Base-by-base conservation (phyloP, 441 rosid genomes). In the Populus hybrid region DNA sequence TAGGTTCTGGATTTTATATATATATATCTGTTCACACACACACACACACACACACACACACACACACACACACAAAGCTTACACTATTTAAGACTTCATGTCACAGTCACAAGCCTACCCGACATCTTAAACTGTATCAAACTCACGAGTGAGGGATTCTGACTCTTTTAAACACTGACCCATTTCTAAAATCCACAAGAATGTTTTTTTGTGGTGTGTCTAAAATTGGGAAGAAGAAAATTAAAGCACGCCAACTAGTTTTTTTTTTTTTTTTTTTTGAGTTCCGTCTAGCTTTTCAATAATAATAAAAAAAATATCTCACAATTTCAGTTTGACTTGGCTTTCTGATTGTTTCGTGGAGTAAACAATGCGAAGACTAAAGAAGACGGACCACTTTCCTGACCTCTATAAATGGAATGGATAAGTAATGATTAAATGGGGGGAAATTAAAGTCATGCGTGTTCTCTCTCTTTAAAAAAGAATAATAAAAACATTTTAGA, bases 111-210 rank as follows among this genome's bases (percentile, higher is more conserved):
- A 11, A 42, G 50, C 50, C 50, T 3, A 11, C 50, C 38, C 70
- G 71, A 75, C 69, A 67, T 65, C 4, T 21, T 16, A 57, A 72
- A 57, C 76, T 14, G 63, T 50, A 6, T 53, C 46, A 21, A 75
- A 69, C 19, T 28, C 64, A 46, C 38, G n/a, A 46, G 30, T 4
- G 16, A 40, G 18, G 9, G 36, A 26, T 35, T 26, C 21, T 50
- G 64, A 24, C 32, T 14, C 50, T 14, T 32, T 32, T 24, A 30
- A 65, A 14, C 63, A 64, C 77, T 42, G 64, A 8, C 72, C 32
- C 12, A 14, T 50, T 42, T 40, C n/a, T 0, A 46, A 46, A n/a
- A 67, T 32, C 78, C 40, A 67, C 72, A 69, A 40, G 77, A 74
- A 65, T 38, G 63, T 65, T 66, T 74, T 74, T 53, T 5, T 53